phyloP scores from a whole-genome alignment of 1,284 basidiomycete species.

The Coniferiporia weirii region DNA sequence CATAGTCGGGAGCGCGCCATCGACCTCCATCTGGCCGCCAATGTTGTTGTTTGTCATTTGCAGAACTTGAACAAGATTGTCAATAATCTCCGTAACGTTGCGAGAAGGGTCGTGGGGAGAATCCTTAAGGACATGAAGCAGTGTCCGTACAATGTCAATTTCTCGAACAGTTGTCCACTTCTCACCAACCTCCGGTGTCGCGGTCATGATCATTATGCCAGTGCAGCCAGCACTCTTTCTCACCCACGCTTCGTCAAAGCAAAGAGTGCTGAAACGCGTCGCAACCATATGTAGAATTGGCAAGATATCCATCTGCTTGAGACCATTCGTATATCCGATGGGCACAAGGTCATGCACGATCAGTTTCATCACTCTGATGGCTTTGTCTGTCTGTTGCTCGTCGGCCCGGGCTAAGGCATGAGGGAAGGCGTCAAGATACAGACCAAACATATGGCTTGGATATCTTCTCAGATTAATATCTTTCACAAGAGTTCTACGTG shows the following conservation, averaged over 20 bases:
- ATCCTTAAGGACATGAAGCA: slow-evolving; percentile 94
- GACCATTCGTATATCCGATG: slow-evolving; percentile 43
- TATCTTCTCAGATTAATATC: slow-evolving; percentile 51
- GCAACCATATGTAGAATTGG: slow-evolving; percentile 74
- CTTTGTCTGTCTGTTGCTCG: slow-evolving; percentile 52
- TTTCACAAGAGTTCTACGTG: slow-evolving; percentile 50
- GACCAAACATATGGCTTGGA: slow-evolving; percentile 57
- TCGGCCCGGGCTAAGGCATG: slow-evolving; percentile 65
- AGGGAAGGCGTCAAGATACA: slow-evolving; percentile 75
- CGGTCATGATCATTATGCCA: slow-evolving; percentile 77
- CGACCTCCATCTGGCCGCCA: slow-evolving; percentile 31
- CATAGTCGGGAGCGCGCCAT: slow-evolving; percentile 30
- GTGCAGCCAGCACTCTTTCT: slow-evolving; percentile 83
- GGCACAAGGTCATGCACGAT: slow-evolving; percentile 68
- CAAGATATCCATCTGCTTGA: slow-evolving; percentile 50
- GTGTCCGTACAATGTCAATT: slow-evolving; percentile 85
- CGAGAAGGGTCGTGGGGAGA: slow-evolving; percentile 88
- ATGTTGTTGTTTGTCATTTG: slow-evolving; percentile 60
- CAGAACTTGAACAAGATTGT: slow-evolving; percentile 76
- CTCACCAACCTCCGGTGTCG: slow-evolving; percentile 64
- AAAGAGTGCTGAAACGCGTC: slow-evolving; percentile 75
- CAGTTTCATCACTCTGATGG: slow-evolving; percentile 52
- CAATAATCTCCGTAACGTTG: slow-evolving; percentile 76
- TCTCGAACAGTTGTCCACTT: slow-evolving; percentile 88
- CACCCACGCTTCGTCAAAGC: slow-evolving; percentile 85